Percentiles rank a stretch among this genome's conserved stretches.
These are phyloP conservation scores for Ceratobasidium sp. DNA, from an alignment of 1,284 basidiomycete species.

Conservation along the genomic window DNA sequence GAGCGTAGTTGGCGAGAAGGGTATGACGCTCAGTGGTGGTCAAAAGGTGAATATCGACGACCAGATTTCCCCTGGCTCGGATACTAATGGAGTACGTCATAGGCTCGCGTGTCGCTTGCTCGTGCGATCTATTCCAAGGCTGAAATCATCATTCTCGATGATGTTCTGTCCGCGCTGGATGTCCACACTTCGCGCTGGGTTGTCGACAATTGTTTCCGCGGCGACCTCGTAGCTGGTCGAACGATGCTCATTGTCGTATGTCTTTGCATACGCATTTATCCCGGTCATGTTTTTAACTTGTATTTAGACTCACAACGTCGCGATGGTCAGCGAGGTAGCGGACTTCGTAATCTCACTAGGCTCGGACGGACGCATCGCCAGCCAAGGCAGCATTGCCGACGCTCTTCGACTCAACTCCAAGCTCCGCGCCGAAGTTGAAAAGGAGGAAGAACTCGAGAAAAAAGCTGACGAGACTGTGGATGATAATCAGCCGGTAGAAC, in stretches of 20 bases:
- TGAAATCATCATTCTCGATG: conserved; percentile 70
- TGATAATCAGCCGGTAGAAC: conserved; percentile 52
- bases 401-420: conserved; percentile 58
- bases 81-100: conserved; percentile 54
- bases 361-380: conserved; percentile 65
- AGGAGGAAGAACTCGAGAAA: conserved; percentile 57
- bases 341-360: conserved; percentile 71
- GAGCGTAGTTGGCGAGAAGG: conserved; percentile 69
- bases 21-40: conserved; percentile 75
- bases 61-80: conserved; percentile 53
- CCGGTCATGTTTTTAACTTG: not conserved
- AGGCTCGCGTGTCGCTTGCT: conserved; percentile 85
- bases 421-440: conserved; percentile 50
- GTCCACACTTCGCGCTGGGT: conserved; percentile 81
- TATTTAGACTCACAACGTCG: conserved; percentile 76
- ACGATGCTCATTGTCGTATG: conserved; percentile 80
- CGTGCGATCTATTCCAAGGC: conserved; percentile 82
- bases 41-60: conserved; percentile 72
- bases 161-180: conserved; percentile 61
- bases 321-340: conserved; percentile 72
- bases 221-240: conserved; percentile 74
- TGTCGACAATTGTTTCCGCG: conserved; percentile 78
- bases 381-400: conserved; percentile 64
- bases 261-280: conserved; percentile 40
- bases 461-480: conserved; percentile 56